Conservation (phyloP, 768 basidiomycete genomes). For the Antrodiella citrinella region DNA sequence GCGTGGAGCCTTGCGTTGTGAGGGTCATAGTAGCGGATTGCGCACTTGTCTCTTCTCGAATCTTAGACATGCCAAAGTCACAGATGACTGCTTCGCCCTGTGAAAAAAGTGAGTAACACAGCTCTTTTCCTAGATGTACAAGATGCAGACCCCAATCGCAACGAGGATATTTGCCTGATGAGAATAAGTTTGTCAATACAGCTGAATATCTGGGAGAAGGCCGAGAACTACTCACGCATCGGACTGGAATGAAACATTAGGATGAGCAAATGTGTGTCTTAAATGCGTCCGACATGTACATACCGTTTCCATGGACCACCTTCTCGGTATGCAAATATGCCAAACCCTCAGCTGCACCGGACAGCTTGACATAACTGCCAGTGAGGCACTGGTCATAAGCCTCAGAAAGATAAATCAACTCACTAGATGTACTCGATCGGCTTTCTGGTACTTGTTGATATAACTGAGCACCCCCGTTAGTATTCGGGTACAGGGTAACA, state of each 20-base stretch:
- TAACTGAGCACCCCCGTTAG: too few relatives aligned
- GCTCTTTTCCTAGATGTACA: background rate
- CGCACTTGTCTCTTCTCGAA: slow-evolving; percentile 50
- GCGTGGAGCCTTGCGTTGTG: slow-evolving; percentile 36
- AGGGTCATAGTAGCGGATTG: slow-evolving; percentile 36
- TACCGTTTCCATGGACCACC: slow-evolving; percentile 55
- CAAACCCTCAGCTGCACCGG: slow-evolving; percentile 47
- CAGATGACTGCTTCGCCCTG: slow-evolving; percentile 50
- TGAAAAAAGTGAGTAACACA: too few relatives aligned
- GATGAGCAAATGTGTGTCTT: too few relatives aligned
- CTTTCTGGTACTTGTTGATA: background rate
- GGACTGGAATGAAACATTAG: slow-evolving; percentile 31
- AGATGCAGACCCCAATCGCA: too few relatives aligned
- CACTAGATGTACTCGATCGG: background rate
- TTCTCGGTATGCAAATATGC: slow-evolving; percentile 45
- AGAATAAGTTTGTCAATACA: too few relatives aligned
- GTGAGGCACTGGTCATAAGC: background rate
- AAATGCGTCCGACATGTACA: too few relatives aligned
- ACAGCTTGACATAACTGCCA: slow-evolving; percentile 33
- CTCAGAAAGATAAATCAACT: background rate
- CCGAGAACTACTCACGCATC: slow-evolving; percentile 60
- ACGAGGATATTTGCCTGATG: too few relatives aligned
- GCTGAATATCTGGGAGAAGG: too few relatives aligned
- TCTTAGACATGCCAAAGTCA: slow-evolving; percentile 59
- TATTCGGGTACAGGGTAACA: too few relatives aligned